Evolutionary conservation across 805 yeast species (phyloP).

Genomic region (Candida vartiovaarae): DNA sequence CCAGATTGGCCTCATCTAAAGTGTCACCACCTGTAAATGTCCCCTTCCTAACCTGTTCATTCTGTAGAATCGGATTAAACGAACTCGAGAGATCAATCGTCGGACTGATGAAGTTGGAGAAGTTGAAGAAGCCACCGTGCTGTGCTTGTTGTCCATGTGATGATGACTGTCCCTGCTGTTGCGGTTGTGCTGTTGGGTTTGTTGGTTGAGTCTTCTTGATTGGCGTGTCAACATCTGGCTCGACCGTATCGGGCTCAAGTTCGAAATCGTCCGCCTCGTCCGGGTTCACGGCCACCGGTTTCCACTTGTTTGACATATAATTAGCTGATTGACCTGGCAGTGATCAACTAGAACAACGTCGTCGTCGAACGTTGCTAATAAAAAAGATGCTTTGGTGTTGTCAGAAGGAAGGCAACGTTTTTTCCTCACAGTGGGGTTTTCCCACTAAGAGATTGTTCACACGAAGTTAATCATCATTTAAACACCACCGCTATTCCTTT

Average conservation of each 20-base stretch:
- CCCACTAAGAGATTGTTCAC: conserved; percentile 27
- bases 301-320: conserved; percentile 21
- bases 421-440: conserved; percentile 21
- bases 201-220: conserved; percentile 1
- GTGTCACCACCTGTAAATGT: conserved; percentile 59
- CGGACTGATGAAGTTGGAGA: conserved; percentile 23
- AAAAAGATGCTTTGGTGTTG: conserved; percentile 3
- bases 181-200: conserved; percentile 3
- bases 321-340: neutral
- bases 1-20: conserved; percentile 58
- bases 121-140: conserved; percentile 19
- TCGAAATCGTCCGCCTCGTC: conserved; percentile 24
- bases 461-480: conserved; percentile 23
- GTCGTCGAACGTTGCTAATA: neutral
- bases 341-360: neutral
- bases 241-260: conserved; percentile 22
- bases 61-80: conserved; percentile 25
- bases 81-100: conserved; percentile 26
- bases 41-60: conserved; percentile 23
- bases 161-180: neutral
- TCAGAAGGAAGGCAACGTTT: conserved; percentile 26
- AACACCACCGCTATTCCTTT: neutral
- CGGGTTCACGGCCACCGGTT: conserved; percentile 23
- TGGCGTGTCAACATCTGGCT: conserved; percentile 17
- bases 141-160: neutral